Conservation (phyloP, 768 basidiomycete species). For the Mycena latifolia region DNA sequence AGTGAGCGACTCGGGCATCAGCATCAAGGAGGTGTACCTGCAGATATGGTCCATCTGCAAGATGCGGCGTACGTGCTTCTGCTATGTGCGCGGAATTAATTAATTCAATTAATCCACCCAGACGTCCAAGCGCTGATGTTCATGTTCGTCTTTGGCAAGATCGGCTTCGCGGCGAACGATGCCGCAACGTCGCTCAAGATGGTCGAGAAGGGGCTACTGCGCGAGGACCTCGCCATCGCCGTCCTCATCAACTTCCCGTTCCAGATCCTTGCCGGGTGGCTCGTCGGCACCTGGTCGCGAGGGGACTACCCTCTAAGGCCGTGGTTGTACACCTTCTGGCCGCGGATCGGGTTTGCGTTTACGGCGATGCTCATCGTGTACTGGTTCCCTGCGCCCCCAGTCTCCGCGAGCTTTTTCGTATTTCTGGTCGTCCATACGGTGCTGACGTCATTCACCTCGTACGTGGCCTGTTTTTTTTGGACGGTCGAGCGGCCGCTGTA, state of each 20-base stretch:
- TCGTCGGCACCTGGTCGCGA: conserved; percentile 91
- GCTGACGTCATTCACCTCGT: conserved; percentile 88
- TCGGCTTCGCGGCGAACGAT: conserved; percentile 96
- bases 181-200: conserved; percentile 92
- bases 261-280: conserved; percentile 94
- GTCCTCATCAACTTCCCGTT: conserved; percentile 98
- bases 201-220: conserved; percentile 94
- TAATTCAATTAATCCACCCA: conserved; percentile 44
- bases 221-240: conserved; percentile 95
- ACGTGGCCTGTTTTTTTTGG: conserved; percentile 43
- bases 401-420: conserved; percentile 80
- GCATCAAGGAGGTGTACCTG: conserved; percentile 89
- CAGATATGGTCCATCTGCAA: conserved; percentile 96
- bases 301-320: conserved; percentile 86
- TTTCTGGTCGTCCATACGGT: conserved; percentile 88
- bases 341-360: conserved; percentile 80
- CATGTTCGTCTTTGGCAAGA: conserved; percentile 91
- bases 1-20: conserved; percentile 84
- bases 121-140: conserved; percentile 91
- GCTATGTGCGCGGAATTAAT: background rate
- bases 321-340: conserved; percentile 95
- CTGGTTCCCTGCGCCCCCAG: conserved; percentile 84
- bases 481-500: background rate
- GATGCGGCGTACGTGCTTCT: conserved; percentile 77
- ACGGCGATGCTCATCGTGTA: conserved; percentile 83